phyloP scores from a whole-genome alignment of 2,329 filamentous ascomycete genomes.

The Ceratocystis albifundus region DNA sequence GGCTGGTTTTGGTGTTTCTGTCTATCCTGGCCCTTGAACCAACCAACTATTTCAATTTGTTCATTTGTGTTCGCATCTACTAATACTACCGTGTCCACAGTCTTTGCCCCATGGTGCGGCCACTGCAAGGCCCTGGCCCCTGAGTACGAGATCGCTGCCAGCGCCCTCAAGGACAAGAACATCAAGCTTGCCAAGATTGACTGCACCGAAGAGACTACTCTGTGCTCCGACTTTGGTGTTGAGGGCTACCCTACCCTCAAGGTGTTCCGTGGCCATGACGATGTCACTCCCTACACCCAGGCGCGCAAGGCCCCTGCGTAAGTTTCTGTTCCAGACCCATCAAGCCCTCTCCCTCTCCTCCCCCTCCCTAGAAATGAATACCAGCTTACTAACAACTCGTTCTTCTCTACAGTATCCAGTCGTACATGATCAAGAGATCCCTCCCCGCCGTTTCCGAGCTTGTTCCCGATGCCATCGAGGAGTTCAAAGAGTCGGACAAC shows the following conservation, averaged over 20 bases:
- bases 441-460: constrained; percentile 82
- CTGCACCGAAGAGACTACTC: constrained; percentile 86
- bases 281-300: constrained; percentile 70
- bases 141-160: constrained; percentile 81
- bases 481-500: constrained; percentile 97
- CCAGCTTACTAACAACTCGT: constrained; percentile 9
- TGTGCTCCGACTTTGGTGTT: constrained; percentile 81
- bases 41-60: no score
- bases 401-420: constrained; percentile 42
- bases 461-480: constrained; percentile 69
- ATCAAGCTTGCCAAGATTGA: constrained; percentile 80
- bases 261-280: constrained; percentile 88
- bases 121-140: constrained; percentile 97
- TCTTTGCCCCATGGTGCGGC: constrained; percentile 94
- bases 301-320: constrained; percentile 74
- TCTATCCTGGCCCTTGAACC: no score
- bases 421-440: constrained; percentile 97
- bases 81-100: constrained; percentile 32
- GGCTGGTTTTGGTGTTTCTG: no score
- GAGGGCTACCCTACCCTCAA: constrained; percentile 98
- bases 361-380: constrained; percentile 12
- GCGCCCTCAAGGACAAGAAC: constrained; percentile 74
- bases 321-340: constrained; percentile 29
- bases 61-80: neutral
- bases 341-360: no score